Evolutionary conservation across 106 monocot genomes (phyloP).

Genomic region (Allium sativum): DNA sequence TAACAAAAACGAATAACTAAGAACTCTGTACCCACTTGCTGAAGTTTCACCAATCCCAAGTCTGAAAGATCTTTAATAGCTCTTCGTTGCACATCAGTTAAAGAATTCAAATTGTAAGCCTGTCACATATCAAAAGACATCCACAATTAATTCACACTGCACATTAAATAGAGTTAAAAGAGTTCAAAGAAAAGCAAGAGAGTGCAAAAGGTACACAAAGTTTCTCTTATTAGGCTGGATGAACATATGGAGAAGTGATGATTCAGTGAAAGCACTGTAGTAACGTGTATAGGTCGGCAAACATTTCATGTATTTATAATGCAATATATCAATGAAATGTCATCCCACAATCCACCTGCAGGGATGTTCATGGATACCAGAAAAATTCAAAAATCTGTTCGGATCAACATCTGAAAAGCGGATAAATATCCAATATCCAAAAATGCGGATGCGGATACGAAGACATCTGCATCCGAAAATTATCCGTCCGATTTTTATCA

Average conservation of each 20-base stretch:
- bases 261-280: too few relatives aligned
- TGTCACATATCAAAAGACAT: conserved; percentile 17
- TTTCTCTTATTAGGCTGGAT: not conserved
- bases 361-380: too few relatives aligned
- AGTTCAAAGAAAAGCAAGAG: not conserved
- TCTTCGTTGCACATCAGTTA: conserved; percentile 72
- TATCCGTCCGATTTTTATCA: too few relatives aligned
- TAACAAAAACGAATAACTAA: not conserved
- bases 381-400: too few relatives aligned
- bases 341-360: too few relatives aligned
- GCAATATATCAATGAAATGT: too few relatives aligned
- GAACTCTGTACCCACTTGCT: conserved; percentile 39
- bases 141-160: not conserved
- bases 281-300: too few relatives aligned
- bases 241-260: not conserved
- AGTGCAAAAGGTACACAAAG: not conserved
- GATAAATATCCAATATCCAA: too few relatives aligned
- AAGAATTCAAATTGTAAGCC: conserved; percentile 85
- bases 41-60: conserved; percentile 85
- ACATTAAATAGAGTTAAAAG: conserved; percentile 1
- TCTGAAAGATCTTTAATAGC: conserved; percentile 81
- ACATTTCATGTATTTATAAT: too few relatives aligned
- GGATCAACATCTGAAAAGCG: too few relatives aligned
- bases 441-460: too few relatives aligned
- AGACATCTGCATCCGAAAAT: too few relatives aligned